phyloP scores from a whole-genome alignment of 306 rosid genomes.

The Prinsepia uniflora region DNA sequence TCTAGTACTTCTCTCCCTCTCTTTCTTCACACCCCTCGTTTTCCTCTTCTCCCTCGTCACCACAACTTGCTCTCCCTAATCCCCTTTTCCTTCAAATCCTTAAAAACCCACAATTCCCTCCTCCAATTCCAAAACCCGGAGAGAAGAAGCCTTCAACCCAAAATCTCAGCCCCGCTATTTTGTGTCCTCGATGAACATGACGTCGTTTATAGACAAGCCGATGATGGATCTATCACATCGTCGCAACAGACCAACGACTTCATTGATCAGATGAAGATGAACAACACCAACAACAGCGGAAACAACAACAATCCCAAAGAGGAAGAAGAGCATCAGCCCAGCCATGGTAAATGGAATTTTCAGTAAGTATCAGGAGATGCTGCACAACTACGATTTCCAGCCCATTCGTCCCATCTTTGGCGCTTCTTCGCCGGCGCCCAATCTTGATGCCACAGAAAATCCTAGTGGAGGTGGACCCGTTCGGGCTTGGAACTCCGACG shows the following conservation, averaged over 20 bases:
- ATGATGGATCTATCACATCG: no score
- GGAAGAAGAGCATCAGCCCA: conserved; percentile 28
- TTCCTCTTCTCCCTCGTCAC: no score
- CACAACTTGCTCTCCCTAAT: no score
- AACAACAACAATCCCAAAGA: conserved; percentile 28
- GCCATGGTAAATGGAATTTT: conserved; percentile 37
- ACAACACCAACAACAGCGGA: neutral
- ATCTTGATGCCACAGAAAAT: conserved; percentile 38
- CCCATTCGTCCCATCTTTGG: conserved; percentile 58
- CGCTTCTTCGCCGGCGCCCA: conserved; percentile 30
- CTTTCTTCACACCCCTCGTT: no score
- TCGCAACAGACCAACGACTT: conserved; percentile 44
- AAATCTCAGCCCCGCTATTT: no score
- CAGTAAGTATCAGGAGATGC: conserved; percentile 40
- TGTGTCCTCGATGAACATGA: no score
- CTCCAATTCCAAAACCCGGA: no score
- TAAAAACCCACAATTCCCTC: no score
- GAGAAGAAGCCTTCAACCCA: no score
- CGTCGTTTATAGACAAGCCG: no score
- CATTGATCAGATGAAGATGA: conserved; percentile 45
- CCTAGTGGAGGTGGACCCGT: conserved; percentile 25
- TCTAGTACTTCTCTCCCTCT: no score
- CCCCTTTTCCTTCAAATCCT: no score
- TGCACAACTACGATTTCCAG: conserved; percentile 81
- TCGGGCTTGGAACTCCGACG: conserved; percentile 51